Base-by-base conservation (phyloP, 164 flowering plant species). In the Magnolia changhungtana region DNA sequence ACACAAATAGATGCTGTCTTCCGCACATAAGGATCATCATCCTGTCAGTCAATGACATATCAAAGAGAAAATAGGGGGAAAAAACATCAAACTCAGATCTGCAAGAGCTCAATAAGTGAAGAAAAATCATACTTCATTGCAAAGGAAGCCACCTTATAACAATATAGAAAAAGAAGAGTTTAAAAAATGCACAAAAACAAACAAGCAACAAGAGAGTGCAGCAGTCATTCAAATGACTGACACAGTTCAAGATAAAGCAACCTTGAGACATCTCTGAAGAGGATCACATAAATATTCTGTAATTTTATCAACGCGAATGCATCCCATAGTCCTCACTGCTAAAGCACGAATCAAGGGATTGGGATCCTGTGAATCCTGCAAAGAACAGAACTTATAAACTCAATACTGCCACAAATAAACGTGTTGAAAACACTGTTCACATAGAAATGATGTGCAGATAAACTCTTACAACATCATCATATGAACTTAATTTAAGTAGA, bases 11-110 rank as follows among this genome's bases (percentile, higher is more conserved):
- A 90, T 49, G 99, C 98, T 49, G 98, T 96, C 88, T 96, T 96
- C 69, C 98, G 93, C 83, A 96, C 99, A 89, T 96, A 96, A 55
- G 99, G 99, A 87, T 96, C 99, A 85, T 96, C 99, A 87, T 96
- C 99, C 99, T 96, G 90, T 79, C 70, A 79, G 69, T 27, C 65
- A 68, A 73, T 23, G 45, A 59, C 75, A 31, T 8, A 67, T 18
- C 13, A 76, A 69, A 19, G 23, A 74, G 63, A 73, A 63, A 45
- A n/a, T 50, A 73, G 69, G 55, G 64, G 19, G 29, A 68, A 19
- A 74, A 27, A 10, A 24, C 27, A 24, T 24, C 27, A 24, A 24
- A 24, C 27, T 24, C 27, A 24, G 27, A 24, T 24, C 27, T 24
- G 27, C 27, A 24, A 24, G 27, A 24, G 27, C 27, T 24, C 27